Evolutionary conservation across 352 stramenopile genomes (phyloP), one percentile per base, ranked within the genome.

Genomic region (Pythium sp.): DNA sequence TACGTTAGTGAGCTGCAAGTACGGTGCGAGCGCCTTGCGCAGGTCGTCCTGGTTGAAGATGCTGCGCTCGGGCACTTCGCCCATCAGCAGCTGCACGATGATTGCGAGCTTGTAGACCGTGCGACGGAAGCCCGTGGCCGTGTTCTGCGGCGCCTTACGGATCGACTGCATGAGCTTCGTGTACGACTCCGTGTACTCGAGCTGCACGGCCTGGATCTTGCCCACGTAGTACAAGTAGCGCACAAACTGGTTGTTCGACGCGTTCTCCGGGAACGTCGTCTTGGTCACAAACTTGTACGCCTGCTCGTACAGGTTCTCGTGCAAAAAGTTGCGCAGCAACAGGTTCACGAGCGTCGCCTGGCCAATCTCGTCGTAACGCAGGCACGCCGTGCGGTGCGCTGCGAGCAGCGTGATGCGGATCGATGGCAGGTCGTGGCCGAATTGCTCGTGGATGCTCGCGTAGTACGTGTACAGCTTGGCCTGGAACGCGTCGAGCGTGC

Each of bases 181-280:
- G 82, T 97, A 98, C 57, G 97, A 94, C 56, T 97, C 90, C 5
- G 97, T 98, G 82, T 99, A 99, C 82, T 99, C 97, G 32, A 99
- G 87, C 69, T 98, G 91, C 46, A 99, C 81, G 15, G 98, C 96
- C 71, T 98, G 91, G 64, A 99, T 98, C 54, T 97, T 93, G 68
- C 96, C 87, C 18, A 94, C 86, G 75, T 99, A 99, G 78, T 98
- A 99, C 63, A 99, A 74, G 73, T 99, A 99, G 41, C 98, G 91
- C 69, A 98, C 97, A 65, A 99, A 96, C 84, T 99, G 97, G 79
- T 99, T 99, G 86, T 99, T 99, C n/a, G 92, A 98, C 24, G 96
- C 92, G 7, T 79, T 86, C 67, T 97, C 90, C 0, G 92, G 90
- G 64, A 97, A 97, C 38, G 79, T 86, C 24, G 91, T 94, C 81